A percentile compares a stretch with the other conserved stretches of the same genome.
Conservation (phyloP, 1,284 basidiomycete genomes). For the Lignosus rhinocerotis region DNA sequence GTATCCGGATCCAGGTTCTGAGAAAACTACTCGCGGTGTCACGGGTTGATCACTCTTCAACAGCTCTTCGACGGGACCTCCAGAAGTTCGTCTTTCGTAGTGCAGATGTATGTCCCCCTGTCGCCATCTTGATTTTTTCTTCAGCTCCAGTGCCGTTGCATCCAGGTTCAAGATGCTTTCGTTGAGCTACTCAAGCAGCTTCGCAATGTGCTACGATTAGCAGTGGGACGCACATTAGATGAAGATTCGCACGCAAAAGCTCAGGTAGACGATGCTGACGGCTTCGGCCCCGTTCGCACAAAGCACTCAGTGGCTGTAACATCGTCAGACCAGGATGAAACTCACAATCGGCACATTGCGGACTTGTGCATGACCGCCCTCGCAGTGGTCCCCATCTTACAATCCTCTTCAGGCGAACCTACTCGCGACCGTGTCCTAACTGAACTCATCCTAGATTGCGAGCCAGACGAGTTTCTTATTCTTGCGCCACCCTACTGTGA, state of each 20-base stretch:
- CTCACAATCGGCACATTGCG: slow-evolving; percentile 36
- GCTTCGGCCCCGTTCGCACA: slow-evolving; percentile 61
- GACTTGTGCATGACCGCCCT: slow-evolving; percentile 56
- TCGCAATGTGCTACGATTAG: slow-evolving; percentile 38
- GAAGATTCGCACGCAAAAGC: slow-evolving; percentile 1
- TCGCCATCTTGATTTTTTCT: neutral
- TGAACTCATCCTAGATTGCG: slow-evolving; percentile 55
- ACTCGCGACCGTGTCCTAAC: slow-evolving; percentile 66
- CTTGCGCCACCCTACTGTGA: slow-evolving; percentile 59
- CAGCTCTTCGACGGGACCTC: slow-evolving; percentile 34
- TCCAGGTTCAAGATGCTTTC: slow-evolving; percentile 60
- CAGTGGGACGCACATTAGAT: slow-evolving; percentile 24
- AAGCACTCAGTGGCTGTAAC: slow-evolving; percentile 30
- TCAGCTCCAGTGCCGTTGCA: neutral
- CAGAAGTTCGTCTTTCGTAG: slow-evolving; percentile 61
- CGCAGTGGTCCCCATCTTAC: slow-evolving; percentile 58
- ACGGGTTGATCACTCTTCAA: slow-evolving; percentile 9
- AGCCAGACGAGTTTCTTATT: slow-evolving; percentile 54
- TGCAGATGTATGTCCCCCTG: slow-evolving; percentile 52
- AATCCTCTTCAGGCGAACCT: slow-evolving; percentile 54
- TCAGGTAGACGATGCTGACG: slow-evolving; percentile 52
- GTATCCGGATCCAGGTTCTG: slow-evolving; percentile 61
- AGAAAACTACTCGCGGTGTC: slow-evolving; percentile 33
- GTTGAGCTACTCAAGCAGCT: slow-evolving; percentile 38
- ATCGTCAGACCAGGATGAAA: slow-evolving; percentile 28